Conservation (phyloP, 2,329 filamentous ascomycete genomes). For the Cadophora sp. region DNA sequence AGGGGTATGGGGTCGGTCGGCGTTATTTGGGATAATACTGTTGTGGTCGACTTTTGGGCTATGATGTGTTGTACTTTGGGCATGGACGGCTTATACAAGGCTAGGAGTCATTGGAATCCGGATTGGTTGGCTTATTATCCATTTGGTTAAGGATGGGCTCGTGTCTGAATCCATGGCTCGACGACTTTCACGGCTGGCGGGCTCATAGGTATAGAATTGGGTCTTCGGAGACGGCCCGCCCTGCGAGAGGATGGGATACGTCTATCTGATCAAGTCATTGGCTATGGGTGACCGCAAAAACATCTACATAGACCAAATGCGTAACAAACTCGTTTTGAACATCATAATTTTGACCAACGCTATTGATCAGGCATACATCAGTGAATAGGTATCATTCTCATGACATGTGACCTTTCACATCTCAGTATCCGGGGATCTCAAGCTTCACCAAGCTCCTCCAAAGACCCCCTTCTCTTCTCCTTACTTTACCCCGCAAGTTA, state of each 20-base stretch:
- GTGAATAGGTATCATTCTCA: neutral
- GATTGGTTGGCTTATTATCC: slow-evolving; percentile 1
- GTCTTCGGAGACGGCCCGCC: neutral
- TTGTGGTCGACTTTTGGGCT: slow-evolving; percentile 10
- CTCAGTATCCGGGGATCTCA: slow-evolving; percentile 10
- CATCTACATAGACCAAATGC: slow-evolving; percentile 1
- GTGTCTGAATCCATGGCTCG: neutral
- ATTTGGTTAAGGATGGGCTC: slow-evolving; percentile 5
- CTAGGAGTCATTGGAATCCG: slow-evolving; percentile 5
- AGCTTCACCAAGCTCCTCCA: slow-evolving; percentile 6
- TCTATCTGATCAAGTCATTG: slow-evolving; percentile 4
- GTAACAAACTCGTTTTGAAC: slow-evolving; percentile 4
- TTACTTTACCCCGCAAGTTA: slow-evolving; percentile 2
- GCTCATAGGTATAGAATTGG: slow-evolving; percentile 6
- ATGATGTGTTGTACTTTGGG: slow-evolving; percentile 16
- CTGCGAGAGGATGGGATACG: neutral
- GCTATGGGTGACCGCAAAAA: slow-evolving; percentile 8
- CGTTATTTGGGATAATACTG: slow-evolving; percentile 5
- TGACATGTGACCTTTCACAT: slow-evolving; percentile 1
- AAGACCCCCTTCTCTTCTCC: neutral
- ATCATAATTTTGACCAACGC: neutral
- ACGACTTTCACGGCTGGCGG: slow-evolving; percentile 17
- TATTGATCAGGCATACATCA: neutral
- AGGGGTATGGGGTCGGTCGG: neutral
- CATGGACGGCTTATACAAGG: slow-evolving; percentile 16